phyloP scores from a whole-genome alignment of 768 basidiomycete species.

The Xerocomus potaroensis region DNA sequence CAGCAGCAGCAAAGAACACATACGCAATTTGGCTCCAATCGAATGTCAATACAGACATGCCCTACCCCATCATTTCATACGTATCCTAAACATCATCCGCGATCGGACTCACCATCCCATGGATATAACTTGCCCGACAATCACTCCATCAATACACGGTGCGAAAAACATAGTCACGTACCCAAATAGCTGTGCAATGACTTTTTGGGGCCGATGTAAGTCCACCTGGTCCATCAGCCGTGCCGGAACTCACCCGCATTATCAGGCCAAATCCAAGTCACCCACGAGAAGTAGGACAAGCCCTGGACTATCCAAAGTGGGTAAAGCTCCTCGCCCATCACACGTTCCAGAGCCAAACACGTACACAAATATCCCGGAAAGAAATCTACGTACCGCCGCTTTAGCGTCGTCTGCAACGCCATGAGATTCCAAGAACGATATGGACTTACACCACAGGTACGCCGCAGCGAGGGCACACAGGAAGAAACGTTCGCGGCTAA shows the following conservation, averaged over 20 bases:
- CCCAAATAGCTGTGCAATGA: constrained; percentile 46
- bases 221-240: constrained; percentile 18
- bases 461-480: constrained; percentile 55
- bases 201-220: constrained; percentile 25
- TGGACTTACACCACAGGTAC: constrained; percentile 52
- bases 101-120: constrained; percentile 40
- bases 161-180: constrained; percentile 17
- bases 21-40: constrained; percentile 70
- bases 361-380: constrained; percentile 44
- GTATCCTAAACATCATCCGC: background rate
- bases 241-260: constrained; percentile 38
- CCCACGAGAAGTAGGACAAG: constrained; percentile 57
- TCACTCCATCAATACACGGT: background rate
- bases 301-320: constrained; percentile 36
- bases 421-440: background rate
- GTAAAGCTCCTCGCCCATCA: constrained; percentile 16
- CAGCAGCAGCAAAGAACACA: constrained; percentile 12
- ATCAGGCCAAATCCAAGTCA: constrained; percentile 50
- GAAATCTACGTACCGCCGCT: constrained; percentile 29
- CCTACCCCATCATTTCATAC: constrained; percentile 20
- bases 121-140: constrained; percentile 27
- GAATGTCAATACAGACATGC: constrained; percentile 74
- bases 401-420: constrained; percentile 1
- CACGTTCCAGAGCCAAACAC: constrained; percentile 7
- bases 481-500: constrained; percentile 78